These are phyloP conservation scores for Colletotrichum kahawae DNA, from an alignment of 2,329 filamentous ascomycete species.

Conservation along the genomic window DNA sequence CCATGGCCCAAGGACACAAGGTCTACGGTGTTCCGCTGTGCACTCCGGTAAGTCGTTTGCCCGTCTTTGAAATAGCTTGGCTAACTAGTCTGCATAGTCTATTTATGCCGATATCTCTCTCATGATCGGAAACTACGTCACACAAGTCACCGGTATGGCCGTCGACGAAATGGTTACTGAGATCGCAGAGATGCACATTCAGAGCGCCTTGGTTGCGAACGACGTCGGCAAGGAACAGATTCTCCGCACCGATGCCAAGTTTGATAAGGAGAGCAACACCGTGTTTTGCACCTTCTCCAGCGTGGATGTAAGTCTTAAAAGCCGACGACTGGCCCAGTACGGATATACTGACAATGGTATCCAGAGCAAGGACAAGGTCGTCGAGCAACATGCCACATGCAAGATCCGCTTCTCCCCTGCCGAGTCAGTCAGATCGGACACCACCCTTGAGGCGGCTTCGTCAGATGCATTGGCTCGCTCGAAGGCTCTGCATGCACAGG, in stretches of 20 bases:
- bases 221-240: slow-evolving; percentile 56
- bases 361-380: slow-evolving; percentile 62
- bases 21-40: slow-evolving; percentile 71
- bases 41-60: slow-evolving; percentile 48
- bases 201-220: slow-evolving; percentile 70
- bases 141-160: slow-evolving; percentile 65
- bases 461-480: neutral
- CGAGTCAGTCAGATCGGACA: neutral
- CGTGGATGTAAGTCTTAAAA: neutral
- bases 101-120: slow-evolving; percentile 65
- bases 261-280: slow-evolving; percentile 48
- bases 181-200: slow-evolving; percentile 70
- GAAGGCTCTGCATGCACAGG: neutral
- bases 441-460: neutral
- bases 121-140: slow-evolving; percentile 66
- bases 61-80: neutral
- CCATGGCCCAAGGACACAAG: slow-evolving; percentile 66
- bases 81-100: slow-evolving; percentile 25
- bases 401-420: neutral
- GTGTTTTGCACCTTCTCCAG: neutral
- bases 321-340: slow-evolving; percentile 19
- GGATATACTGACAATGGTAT: slow-evolving; percentile 60
- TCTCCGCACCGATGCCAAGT: slow-evolving; percentile 62
- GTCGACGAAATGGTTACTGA: slow-evolving; percentile 63
- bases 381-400: slow-evolving; percentile 40